Base-by-base conservation (phyloP, 2,329 filamentous ascomycete genomes). In the Diaporthe sp. region DNA sequence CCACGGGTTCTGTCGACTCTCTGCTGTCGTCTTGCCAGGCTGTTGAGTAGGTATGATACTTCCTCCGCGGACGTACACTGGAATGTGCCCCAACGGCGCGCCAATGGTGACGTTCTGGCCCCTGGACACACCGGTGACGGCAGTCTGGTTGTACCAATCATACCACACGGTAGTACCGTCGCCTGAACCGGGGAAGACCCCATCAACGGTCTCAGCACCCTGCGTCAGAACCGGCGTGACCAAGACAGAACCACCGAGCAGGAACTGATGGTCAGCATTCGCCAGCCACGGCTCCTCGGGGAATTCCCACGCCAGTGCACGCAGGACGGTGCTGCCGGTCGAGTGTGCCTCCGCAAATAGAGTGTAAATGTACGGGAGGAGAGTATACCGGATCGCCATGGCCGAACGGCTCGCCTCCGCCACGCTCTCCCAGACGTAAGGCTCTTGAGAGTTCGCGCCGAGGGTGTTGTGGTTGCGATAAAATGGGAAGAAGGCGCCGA, bases 351-450 rank as follows among this genome's bases (percentile, higher is more conserved):
- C 82, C 78, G 93, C 88, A 85, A 94, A 92, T 1, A 93, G 86
- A 0, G 93, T 95, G 83, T 96, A 96, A 76, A 95, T 88, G 82
- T 95, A 95, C 0, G 93, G 93, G 1, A 96, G 85, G 0, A 96
- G 85, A 22, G 88, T 83, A 80, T 94, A 95, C 32, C 94, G 90
- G 76, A 94, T 92, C 6, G 86, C 82, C 90, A 95, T 95, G 1
- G 92, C 93, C 0, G 82, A 84, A 76, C 88, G 89, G n/a, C 89
- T 87, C 0, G 93, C 92, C 6, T 91, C 88, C 3, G 88, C 88
- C 1, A 95, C 93, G 1, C 88, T 88, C 4, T 84, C 84, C 93
- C 93, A 95, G 22, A 88, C 80, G 79, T 94, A 96, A 0, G 93
- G 92, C 81, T 96, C 94, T 80, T 96, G 94, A 0, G 88, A 80